These are phyloP conservation scores for Tardiomyces blankii DNA, from an alignment of 1,139 yeast genomes.

Conservation along the genomic window DNA sequence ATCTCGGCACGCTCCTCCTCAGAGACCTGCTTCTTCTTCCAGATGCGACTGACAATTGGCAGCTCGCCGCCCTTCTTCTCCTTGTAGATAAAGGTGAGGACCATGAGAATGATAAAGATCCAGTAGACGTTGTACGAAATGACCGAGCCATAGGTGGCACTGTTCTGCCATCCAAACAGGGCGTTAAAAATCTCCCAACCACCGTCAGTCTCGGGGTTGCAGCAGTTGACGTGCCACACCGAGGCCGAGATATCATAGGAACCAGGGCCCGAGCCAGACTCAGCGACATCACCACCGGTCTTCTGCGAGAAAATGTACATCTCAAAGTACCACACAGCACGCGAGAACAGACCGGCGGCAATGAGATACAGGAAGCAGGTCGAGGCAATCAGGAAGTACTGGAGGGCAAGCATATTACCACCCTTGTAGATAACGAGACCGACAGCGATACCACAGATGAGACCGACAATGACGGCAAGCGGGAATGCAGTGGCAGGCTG, in stretches of 20 bases:
- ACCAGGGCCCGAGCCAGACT: slow-evolving; percentile 89
- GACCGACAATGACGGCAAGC: slow-evolving; percentile 65
- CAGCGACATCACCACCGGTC: slow-evolving; percentile 81
- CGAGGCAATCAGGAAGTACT: slow-evolving; percentile 68
- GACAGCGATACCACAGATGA: slow-evolving; percentile 50
- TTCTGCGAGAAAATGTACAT: slow-evolving; percentile 52
- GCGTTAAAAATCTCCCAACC: slow-evolving; percentile 95
- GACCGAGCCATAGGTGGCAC: slow-evolving; percentile 93
- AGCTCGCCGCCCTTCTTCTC: slow-evolving; percentile 35
- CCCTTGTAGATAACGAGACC: slow-evolving; percentile 66
- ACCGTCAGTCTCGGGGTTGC: slow-evolving; percentile 82
- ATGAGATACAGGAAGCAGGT: slow-evolving; percentile 81
- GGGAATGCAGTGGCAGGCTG: slow-evolving; percentile 75
- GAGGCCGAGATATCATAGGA: slow-evolving; percentile 71
- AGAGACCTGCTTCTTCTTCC: slow-evolving; percentile 16
- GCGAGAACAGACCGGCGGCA: slow-evolving; percentile 81
- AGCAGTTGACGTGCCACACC: slow-evolving; percentile 96
- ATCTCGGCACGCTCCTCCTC: slow-evolving; percentile 20
- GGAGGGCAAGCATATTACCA: slow-evolving; percentile 69
- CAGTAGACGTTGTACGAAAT: slow-evolving; percentile 66
- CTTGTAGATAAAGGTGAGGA: slow-evolving; percentile 41
- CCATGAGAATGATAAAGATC: slow-evolving; percentile 46
- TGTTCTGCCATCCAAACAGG: slow-evolving; percentile 88
- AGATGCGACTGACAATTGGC: slow-evolving; percentile 11
- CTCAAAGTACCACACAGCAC: slow-evolving; percentile 87